phyloP scores from a whole-genome alignment of 2,329 filamentous ascomycete genomes.

The Fusarium chuoi region DNA sequence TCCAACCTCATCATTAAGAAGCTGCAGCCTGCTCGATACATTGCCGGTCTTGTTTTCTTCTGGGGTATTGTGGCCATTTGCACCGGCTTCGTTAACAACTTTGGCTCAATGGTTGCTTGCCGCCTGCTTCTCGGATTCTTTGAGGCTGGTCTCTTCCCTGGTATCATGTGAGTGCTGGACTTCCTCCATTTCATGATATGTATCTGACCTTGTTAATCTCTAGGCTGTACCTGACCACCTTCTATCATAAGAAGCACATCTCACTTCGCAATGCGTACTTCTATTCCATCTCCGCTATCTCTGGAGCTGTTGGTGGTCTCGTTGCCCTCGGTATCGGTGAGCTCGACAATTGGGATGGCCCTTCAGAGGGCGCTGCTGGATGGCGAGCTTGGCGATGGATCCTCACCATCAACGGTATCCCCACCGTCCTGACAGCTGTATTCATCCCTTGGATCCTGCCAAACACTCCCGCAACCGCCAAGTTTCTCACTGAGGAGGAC shows the following conservation, averaged over 20 bases:
- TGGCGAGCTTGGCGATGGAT: slow-evolving; percentile 75
- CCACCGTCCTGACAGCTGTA: slow-evolving; percentile 61
- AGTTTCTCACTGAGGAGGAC: slow-evolving; percentile 36
- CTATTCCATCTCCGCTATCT: slow-evolving; percentile 68
- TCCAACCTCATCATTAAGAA: slow-evolving; percentile 53
- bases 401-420: slow-evolving; percentile 64
- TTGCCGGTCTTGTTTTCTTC: slow-evolving; percentile 54
- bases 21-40: slow-evolving; percentile 59
- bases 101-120: slow-evolving; percentile 58
- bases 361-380: slow-evolving; percentile 66
- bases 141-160: slow-evolving; percentile 63
- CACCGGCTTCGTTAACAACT: slow-evolving; percentile 57
- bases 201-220: not conserved
- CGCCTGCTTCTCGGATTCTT: slow-evolving; percentile 50
- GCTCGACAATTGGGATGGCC: slow-evolving; percentile 40
- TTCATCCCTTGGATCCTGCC: slow-evolving; percentile 66
- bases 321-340: slow-evolving; percentile 69
- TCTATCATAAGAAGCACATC: slow-evolving; percentile 70
- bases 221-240: slow-evolving; percentile 65
- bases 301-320: slow-evolving; percentile 72
- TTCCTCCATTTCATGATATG: too few species aligned
- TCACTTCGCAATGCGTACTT: slow-evolving; percentile 71
- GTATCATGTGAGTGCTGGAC: slow-evolving; percentile 48
- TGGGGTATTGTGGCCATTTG: slow-evolving; percentile 58
- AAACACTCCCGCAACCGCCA: slow-evolving; percentile 67